phyloP scores from a whole-genome alignment of 192 early-diverging fungal genomes.

The Rhizophagus clarus region DNA sequence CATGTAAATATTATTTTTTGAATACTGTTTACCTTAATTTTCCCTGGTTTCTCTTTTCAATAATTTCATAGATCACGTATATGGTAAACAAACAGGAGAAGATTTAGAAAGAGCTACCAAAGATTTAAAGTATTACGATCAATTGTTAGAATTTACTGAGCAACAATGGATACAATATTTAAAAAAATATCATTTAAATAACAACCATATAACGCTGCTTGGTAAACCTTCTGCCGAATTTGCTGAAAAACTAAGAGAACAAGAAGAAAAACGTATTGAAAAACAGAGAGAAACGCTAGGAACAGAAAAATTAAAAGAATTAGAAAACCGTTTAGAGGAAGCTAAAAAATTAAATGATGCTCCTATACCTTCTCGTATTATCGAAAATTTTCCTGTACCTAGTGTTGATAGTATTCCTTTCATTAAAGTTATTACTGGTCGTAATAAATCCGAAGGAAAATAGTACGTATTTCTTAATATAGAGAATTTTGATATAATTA shows the following conservation, averaged over 20 bases:
- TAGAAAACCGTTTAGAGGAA: conserved; percentile 50
- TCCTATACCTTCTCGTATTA: conserved; percentile 55
- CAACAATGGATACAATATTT: conserved; percentile 51
- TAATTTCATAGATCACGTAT: conserved; percentile 50
- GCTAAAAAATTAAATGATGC: conserved; percentile 53
- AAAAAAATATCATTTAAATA: conserved; percentile 50
- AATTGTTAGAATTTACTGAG: conserved; percentile 44
- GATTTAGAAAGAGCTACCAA: conserved; percentile 49
- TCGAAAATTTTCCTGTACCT: conserved; percentile 58
- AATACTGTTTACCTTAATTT: not conserved
- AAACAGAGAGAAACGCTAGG: conserved; percentile 52
- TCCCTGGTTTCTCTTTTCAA: not conserved
- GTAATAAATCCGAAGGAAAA: conserved; percentile 39
- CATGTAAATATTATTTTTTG: not conserved
- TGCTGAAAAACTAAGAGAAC: conserved; percentile 49
- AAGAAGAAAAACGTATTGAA: conserved; percentile 54
- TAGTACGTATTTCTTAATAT: conserved; percentile 42
- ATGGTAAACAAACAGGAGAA: conserved; percentile 52
- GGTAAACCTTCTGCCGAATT: conserved; percentile 59
- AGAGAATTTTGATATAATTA: not conserved
- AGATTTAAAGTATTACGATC: conserved; percentile 47
- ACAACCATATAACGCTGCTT: conserved; percentile 47
- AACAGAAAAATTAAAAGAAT: conserved; percentile 45
- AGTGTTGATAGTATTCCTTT: conserved; percentile 53
- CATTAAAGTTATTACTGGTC: conserved; percentile 51